Percentiles rank a stretch among this genome's conserved stretches.
These are phyloP conservation scores for Zopfochytrium polystomum DNA, from an alignment of 371 early-diverging fungal species.

Conservation along the genomic window DNA sequence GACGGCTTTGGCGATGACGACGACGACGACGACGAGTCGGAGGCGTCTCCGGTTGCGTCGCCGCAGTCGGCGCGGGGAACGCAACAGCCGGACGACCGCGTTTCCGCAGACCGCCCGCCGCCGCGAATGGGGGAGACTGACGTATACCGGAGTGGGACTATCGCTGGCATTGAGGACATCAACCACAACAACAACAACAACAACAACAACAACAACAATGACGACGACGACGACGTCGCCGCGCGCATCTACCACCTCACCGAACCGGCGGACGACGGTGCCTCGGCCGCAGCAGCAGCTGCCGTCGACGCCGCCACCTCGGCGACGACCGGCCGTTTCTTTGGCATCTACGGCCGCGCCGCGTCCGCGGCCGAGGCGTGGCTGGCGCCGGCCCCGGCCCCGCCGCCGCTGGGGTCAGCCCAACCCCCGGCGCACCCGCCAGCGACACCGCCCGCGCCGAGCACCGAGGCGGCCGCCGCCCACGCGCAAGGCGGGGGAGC, in stretches of 20 bases:
- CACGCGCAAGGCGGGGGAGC: too few species aligned
- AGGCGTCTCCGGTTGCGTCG: conserved; percentile 3
- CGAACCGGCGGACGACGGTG: background rate
- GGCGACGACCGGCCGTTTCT: too few species aligned
- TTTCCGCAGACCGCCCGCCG: background rate
- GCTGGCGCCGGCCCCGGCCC: too few species aligned
- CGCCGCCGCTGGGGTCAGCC: too few species aligned
- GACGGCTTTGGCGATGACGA: background rate
- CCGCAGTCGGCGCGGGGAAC: conserved; percentile 12
- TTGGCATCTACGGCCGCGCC: too few species aligned
- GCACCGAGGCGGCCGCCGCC: too few species aligned
- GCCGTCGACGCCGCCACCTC: too few species aligned
- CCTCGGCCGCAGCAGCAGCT: too few species aligned
- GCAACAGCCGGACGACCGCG: conserved; percentile 1
- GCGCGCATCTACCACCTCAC: background rate
- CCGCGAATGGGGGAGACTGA: background rate
- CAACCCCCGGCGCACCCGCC: too few species aligned
- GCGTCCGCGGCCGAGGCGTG: too few species aligned
- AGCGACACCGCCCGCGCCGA: too few species aligned
- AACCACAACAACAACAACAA: background rate
- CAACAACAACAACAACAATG: conserved; percentile 1
- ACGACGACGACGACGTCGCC: background rate
- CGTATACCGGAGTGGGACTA: conserved; percentile 2
- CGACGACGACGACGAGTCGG: conserved; percentile 3
- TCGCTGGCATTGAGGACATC: background rate